These are phyloP conservation scores for Drosera spatulata DNA, from an alignment of 179 eudicot species.

Conservation along the genomic window DNA sequence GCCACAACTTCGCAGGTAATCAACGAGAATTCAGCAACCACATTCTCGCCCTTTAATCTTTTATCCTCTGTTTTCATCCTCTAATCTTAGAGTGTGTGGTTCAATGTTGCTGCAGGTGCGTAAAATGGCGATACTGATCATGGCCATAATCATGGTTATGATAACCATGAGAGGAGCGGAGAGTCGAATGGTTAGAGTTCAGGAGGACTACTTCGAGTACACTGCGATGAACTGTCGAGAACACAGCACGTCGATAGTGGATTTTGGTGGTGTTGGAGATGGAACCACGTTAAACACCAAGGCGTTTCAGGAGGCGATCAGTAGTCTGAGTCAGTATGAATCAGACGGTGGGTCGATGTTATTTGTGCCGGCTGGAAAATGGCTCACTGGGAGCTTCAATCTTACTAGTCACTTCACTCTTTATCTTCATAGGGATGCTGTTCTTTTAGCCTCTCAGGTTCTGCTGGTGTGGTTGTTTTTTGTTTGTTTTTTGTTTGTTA, in stretches of 20 bases:
- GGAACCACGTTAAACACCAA: slow-evolving; percentile 61
- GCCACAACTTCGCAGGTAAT: too few species aligned
- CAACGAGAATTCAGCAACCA: too few species aligned
- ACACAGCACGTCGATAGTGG: slow-evolving; percentile 50
- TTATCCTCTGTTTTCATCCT: too few species aligned
- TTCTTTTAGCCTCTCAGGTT: slow-evolving; percentile 82
- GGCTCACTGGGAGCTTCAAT: slow-evolving; percentile 87
- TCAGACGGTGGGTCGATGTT: slow-evolving; percentile 59
- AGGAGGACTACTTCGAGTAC: slow-evolving; percentile 29
- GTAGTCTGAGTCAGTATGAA: slow-evolving; percentile 47
- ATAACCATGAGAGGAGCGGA: slow-evolving; percentile 15
- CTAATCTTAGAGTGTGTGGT: too few species aligned
- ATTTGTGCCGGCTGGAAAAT: slow-evolving; percentile 69
- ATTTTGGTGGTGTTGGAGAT: slow-evolving; percentile 78
- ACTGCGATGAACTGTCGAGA: slow-evolving; percentile 46
- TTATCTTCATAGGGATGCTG: slow-evolving; percentile 64
- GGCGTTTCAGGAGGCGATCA: slow-evolving; percentile 56
- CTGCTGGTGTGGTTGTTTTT: too few species aligned
- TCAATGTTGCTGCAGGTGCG: background rate
- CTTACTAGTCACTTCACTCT: slow-evolving; percentile 82
- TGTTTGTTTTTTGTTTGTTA: too few species aligned
- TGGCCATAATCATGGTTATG: slow-evolving; percentile 10
- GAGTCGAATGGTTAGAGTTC: slow-evolving; percentile 18
- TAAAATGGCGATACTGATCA: background rate
- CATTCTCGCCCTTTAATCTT: too few species aligned